Base-by-base conservation (phyloP, 75 land plant species). In the Picea sitchensis region DNA sequence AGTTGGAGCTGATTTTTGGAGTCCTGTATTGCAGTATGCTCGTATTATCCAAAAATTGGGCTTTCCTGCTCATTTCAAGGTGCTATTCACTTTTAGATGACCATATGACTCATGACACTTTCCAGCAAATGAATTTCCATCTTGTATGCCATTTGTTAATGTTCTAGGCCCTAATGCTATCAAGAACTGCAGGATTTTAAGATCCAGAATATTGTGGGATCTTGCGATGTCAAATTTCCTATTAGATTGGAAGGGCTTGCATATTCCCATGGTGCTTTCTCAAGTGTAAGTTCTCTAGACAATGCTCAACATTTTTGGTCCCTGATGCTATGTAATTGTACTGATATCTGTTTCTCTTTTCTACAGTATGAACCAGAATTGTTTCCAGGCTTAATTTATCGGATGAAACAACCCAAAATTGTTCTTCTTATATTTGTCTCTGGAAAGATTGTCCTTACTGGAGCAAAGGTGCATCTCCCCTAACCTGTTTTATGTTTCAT, bases 31-130 rank as follows among this genome's bases (percentile, higher is more conserved):
- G 59, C 89, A 88, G 90, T 88, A 88, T 83, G 90, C 90, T 62
- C 88, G 90, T 5, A 88, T 86, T 62, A 88, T 88, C 62, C 90
- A 88, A 61, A 88, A 88, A 77, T 87, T 88, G 57, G 90, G 89
- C 4, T 86, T 86, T 73, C 85, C 90, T 30, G 88, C 88, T 30
- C 85, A 86, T 58, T 88, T 88, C 78, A 88, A 88, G 88, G 90
- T 88, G 59, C 44, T 30, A 30, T 17, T 82, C 47, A 17, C 31
- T 12, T 8, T 0, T 7, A 54, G 58, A 18, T 51, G 9, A 51
- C 12, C 56, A 51, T 41, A 41, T 51, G 56, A 51, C 12, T 51
- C 12, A 9, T 51, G 56, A 51, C 12, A 51, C 44, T 41, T 41
- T 4, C 9, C 12, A 51, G 12, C 12, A 51, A 51, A 51, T 51